Conservation (phyloP, 176 grass and related monocot species). For the Melocanna baccifera region DNA sequence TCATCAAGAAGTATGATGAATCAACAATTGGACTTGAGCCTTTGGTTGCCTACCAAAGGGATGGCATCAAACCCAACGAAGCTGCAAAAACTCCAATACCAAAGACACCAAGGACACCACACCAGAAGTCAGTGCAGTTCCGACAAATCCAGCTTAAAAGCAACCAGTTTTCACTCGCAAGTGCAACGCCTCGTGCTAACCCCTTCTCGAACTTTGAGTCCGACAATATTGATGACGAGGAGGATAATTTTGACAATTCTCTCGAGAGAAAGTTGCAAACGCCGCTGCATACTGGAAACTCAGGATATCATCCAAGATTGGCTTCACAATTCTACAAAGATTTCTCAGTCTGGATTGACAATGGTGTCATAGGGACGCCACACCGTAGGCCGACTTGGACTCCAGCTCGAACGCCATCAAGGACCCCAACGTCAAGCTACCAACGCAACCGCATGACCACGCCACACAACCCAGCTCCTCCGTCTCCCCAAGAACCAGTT, state of each 20-base stretch:
- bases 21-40: slow-evolving; percentile 60
- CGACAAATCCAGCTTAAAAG: slow-evolving; percentile 61
- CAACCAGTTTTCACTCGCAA: slow-evolving; percentile 46
- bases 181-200: slow-evolving; percentile 38
- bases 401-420: slow-evolving; percentile 48
- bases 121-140: slow-evolving; percentile 50
- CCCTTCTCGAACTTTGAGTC: slow-evolving; percentile 32
- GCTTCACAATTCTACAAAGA: slow-evolving; percentile 79
- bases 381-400: slow-evolving; percentile 53
- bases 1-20: slow-evolving; percentile 75
- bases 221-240: slow-evolving; percentile 32
- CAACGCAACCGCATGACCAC: slow-evolving; percentile 27
- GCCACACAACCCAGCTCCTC: slow-evolving; percentile 19
- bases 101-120: slow-evolving; percentile 46
- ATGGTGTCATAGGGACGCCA: slow-evolving; percentile 56
- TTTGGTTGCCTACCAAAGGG: slow-evolving; percentile 63
- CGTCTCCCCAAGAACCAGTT: slow-evolving; percentile 36
- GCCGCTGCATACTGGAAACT: slow-evolving; percentile 22
- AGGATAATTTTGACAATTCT: slow-evolving; percentile 56
- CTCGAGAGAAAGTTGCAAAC: slow-evolving; percentile 53
- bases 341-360: slow-evolving; percentile 69
- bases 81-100: slow-evolving; percentile 60
- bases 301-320: slow-evolving; percentile 48
- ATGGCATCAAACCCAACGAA: slow-evolving; percentile 47
- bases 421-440: slow-evolving; percentile 48